phyloP scores from a whole-genome alignment of 805 yeast genomes.

The Nakazawaea wickerhamii region DNA sequence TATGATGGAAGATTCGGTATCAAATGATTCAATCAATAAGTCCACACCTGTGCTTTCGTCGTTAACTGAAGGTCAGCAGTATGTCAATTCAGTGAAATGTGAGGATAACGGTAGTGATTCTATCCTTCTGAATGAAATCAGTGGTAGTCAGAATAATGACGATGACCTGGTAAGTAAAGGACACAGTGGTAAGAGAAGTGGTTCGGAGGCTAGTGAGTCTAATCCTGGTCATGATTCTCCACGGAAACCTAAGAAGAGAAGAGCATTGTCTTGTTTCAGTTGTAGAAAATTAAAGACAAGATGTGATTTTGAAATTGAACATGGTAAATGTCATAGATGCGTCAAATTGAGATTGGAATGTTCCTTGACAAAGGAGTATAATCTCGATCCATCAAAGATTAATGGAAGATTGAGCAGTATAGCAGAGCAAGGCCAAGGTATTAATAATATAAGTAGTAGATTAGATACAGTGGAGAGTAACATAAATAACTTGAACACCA shows the following conservation, averaged over 20 bases:
- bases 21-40: not conserved
- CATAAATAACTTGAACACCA: constrained; percentile 7
- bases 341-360: constrained; percentile 41
- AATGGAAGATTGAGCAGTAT: constrained; percentile 18
- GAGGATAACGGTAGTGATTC: constrained; percentile 6
- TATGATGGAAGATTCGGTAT: constrained; percentile 6
- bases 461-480: constrained; percentile 10
- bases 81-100: not conserved
- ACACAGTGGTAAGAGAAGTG: not conserved
- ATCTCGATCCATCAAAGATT: constrained; percentile 33
- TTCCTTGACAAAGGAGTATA: constrained; percentile 36
- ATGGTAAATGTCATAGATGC: constrained; percentile 48
- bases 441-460: constrained; percentile 2
- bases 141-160: constrained; percentile 25
- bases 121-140: constrained; percentile 13
- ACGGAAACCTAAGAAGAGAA: constrained; percentile 18
- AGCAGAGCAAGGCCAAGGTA: not conserved
- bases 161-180: not conserved
- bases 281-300: constrained; percentile 55
- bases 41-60: not conserved
- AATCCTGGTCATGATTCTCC: not conserved
- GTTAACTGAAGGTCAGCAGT: not conserved
- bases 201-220: constrained; percentile 1
- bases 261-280: constrained; percentile 37
- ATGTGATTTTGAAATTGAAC: constrained; percentile 43